Evolutionary conservation across 139 green algal species (phyloP).

Genomic region (Zygnema cylindricum): DNA sequence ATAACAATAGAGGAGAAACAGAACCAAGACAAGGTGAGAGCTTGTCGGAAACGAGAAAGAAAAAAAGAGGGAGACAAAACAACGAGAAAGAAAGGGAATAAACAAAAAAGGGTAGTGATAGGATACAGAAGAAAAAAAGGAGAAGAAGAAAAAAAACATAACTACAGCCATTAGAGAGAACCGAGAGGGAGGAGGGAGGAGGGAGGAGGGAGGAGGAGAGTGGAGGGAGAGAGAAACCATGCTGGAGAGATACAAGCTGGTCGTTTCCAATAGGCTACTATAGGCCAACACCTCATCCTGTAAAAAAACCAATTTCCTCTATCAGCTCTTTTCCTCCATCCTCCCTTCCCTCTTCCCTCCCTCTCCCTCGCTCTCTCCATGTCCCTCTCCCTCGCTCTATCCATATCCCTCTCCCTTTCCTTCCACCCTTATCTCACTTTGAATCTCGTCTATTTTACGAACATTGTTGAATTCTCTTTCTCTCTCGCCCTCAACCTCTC

Average conservation of each 20-base stretch:
- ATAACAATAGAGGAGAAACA: no score
- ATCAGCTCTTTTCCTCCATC: slow-evolving; percentile 1
- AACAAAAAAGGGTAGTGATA: no score
- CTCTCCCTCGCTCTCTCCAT: background rate
- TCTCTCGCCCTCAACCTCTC: background rate
- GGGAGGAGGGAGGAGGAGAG: no score
- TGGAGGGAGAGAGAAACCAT: no score
- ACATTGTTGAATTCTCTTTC: background rate
- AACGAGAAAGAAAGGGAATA: no score
- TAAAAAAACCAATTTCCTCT: background rate
- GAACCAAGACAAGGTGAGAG: no score
- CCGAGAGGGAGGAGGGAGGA: no score
- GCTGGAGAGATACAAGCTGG: slow-evolving; percentile 33
- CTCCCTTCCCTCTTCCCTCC: background rate
- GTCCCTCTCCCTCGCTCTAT: background rate
- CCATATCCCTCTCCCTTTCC: background rate
- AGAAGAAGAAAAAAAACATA: no score
- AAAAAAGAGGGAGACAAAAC: no score
- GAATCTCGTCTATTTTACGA: background rate
- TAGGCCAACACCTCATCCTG: slow-evolving; percentile 31
- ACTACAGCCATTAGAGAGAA: no score
- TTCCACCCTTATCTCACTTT: background rate
- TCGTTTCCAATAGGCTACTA: slow-evolving; percentile 32
- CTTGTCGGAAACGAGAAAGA: no score
- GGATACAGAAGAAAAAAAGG: no score